Conservation (phyloP, 179 eudicot genomes). For the Beta lomatogona region DNA sequence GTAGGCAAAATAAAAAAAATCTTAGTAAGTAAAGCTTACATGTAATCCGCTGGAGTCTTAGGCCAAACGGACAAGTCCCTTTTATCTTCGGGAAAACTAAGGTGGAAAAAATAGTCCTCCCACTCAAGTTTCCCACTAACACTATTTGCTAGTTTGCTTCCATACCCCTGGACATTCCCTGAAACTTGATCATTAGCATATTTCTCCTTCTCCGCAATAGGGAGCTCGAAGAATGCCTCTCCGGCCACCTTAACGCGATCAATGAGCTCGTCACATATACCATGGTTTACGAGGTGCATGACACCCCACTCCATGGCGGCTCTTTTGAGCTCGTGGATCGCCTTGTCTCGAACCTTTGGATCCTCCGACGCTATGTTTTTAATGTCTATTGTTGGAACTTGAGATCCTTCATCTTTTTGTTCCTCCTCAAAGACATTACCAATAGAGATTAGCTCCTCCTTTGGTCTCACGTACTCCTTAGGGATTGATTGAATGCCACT, state of each 20-base stretch:
- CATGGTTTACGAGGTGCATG: constrained; percentile 87
- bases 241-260: constrained; percentile 75
- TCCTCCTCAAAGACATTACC: constrained; percentile 73
- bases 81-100: constrained; percentile 66
- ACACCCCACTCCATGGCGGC: constrained; percentile 93
- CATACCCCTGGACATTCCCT: constrained; percentile 90
- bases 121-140: constrained; percentile 84
- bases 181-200: constrained; percentile 81
- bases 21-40: constrained; percentile 40
- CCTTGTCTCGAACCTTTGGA: constrained; percentile 49
- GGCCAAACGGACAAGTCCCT: constrained; percentile 87
- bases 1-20: neutral
- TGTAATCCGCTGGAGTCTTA: constrained; percentile 66
- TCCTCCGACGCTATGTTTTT: constrained; percentile 56
- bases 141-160: constrained; percentile 86
- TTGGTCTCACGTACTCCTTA: constrained; percentile 72
- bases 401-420: constrained; percentile 63
- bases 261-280: constrained; percentile 60
- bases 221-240: constrained; percentile 58
- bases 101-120: constrained; percentile 94
- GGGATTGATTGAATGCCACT: constrained; percentile 78
- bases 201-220: constrained; percentile 92
- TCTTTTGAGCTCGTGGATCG: constrained; percentile 52
- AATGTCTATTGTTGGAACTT: constrained; percentile 69
- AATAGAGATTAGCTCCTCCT: constrained; percentile 71